A percentile compares a stretch with the other conserved stretches of the same genome.
phyloP scores from a whole-genome alignment of 176 grass and related monocot genomes.

The Phragmites australis region DNA sequence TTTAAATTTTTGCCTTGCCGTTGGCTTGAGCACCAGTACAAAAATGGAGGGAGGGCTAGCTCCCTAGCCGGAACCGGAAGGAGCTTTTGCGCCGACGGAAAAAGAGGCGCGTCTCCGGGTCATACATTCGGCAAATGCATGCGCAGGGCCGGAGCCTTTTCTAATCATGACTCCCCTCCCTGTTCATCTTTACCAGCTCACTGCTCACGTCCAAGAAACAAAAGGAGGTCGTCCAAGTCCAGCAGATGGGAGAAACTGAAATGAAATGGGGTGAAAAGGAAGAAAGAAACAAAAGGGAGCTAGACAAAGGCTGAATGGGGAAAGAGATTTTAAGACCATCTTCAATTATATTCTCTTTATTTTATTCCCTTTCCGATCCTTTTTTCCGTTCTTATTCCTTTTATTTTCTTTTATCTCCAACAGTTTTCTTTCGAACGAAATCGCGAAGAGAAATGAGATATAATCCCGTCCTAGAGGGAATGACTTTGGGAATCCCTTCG shows the following conservation, averaged over 20 bases:
- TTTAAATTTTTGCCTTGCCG: too few species aligned
- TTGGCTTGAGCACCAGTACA: background rate
- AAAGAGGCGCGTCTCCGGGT: constrained; percentile 15
- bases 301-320: background rate
- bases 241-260: constrained; percentile 48
- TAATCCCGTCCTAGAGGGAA: too few species aligned
- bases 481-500: too few species aligned
- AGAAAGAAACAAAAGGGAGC: background rate
- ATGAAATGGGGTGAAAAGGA: constrained; percentile 32
- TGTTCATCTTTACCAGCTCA: background rate
- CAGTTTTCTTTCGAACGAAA: too few species aligned
- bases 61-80: constrained; percentile 25
- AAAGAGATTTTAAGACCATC: constrained; percentile 30
- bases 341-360: too few species aligned
- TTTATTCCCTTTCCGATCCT: too few species aligned
- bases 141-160: constrained; percentile 15
- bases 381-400: too few species aligned
- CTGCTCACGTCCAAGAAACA: background rate
- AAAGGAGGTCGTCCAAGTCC: constrained; percentile 2
- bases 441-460: too few species aligned
- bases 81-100: constrained; percentile 7
- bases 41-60: background rate
- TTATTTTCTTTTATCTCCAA: too few species aligned
- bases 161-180: constrained; percentile 28
- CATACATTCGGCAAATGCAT: background rate